Evolutionary conservation across 768 basidiomycete genomes (phyloP).

Genomic region (Termitomyces sp.): DNA sequence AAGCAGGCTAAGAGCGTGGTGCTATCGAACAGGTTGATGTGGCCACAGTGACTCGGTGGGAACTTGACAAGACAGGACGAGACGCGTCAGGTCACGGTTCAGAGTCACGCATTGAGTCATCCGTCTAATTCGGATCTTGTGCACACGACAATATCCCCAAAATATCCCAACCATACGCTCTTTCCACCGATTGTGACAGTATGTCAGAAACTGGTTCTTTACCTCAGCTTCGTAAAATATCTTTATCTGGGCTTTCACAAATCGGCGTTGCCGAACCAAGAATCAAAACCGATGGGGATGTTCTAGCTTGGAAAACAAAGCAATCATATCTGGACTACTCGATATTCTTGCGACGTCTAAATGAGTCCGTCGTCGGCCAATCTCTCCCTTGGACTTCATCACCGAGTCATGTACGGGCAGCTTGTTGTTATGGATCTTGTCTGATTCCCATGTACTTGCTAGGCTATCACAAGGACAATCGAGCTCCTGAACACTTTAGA

Average conservation of each 20-base stretch:
- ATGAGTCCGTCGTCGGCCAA: slow-evolving; percentile 71
- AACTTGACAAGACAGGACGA: not conserved
- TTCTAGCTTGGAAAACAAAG: slow-evolving; percentile 68
- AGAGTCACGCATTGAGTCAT: slow-evolving; percentile 9
- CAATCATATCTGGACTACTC: slow-evolving; percentile 72
- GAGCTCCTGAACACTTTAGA: slow-evolving; percentile 63
- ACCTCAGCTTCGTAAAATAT: slow-evolving; percentile 26
- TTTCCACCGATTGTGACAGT: not conserved
- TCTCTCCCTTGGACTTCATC: slow-evolving; percentile 40
- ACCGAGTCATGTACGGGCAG: slow-evolving; percentile 30
- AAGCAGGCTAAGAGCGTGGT: not conserved
- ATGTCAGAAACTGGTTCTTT: slow-evolving; percentile 7
- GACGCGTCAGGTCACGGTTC: slow-evolving; percentile 17
- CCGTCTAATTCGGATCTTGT: not conserved
- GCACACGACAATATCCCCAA: not conserved
- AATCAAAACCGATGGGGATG: slow-evolving; percentile 72
- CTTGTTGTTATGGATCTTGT: not conserved
- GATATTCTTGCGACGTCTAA: slow-evolving; percentile 72
- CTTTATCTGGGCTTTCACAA: slow-evolving; percentile 12
- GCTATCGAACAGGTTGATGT: no score
- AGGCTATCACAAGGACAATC: slow-evolving; percentile 50
- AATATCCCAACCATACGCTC: not conserved
- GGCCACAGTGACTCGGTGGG: not conserved
- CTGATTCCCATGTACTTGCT: slow-evolving; percentile 1
- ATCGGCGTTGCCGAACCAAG: slow-evolving; percentile 38